These are phyloP conservation scores for Tripterygium wilfordii DNA, from an alignment of 177 flowering plant genomes.

Conservation along the genomic window DNA sequence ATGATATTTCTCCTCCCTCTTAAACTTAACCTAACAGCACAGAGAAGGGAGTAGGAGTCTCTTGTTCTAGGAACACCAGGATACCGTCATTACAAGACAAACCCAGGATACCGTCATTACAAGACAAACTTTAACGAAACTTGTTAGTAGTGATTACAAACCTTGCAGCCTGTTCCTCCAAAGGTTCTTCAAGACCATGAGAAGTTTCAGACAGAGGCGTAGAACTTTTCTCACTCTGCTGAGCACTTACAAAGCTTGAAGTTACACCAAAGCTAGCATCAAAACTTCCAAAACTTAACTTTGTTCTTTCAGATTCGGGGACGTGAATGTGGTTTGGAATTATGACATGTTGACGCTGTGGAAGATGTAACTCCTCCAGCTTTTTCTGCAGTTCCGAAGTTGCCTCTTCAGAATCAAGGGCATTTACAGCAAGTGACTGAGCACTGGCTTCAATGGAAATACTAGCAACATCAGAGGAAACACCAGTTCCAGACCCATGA, in stretches of 20 bases:
- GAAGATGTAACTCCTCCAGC: conserved; percentile 52
- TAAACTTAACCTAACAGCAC: too few species aligned
- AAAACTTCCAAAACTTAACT: conserved; percentile 90
- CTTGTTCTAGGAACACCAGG: too few species aligned
- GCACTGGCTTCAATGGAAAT: conserved; percentile 27
- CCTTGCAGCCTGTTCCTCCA: conserved; percentile 51
- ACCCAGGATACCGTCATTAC: too few species aligned
- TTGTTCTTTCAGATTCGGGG: conserved; percentile 71
- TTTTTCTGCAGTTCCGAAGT: conserved; percentile 46
- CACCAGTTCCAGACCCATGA: conserved; percentile 33
- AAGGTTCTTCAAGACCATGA: conserved; percentile 47
- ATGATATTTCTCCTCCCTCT: too few species aligned
- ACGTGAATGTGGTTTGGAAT: conserved; percentile 86
- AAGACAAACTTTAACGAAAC: too few species aligned
- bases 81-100: too few species aligned
- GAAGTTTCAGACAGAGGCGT: conserved; percentile 55
- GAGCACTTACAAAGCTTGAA: conserved; percentile 25
- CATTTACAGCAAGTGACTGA: conserved; percentile 19
- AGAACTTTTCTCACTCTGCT: conserved; percentile 47
- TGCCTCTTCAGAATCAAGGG: conserved; percentile 31
- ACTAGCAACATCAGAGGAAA: conserved; percentile 25
- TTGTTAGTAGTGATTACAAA: conserved; percentile 11
- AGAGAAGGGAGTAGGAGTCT: too few species aligned
- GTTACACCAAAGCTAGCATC: conserved; percentile 53
- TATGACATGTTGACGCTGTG: conserved; percentile 61